Evolutionary conservation across 2,329 filamentous ascomycete genomes (phyloP), one percentile per base, ranked within the genome.

Genomic region (Talaromyces sp.): DNA sequence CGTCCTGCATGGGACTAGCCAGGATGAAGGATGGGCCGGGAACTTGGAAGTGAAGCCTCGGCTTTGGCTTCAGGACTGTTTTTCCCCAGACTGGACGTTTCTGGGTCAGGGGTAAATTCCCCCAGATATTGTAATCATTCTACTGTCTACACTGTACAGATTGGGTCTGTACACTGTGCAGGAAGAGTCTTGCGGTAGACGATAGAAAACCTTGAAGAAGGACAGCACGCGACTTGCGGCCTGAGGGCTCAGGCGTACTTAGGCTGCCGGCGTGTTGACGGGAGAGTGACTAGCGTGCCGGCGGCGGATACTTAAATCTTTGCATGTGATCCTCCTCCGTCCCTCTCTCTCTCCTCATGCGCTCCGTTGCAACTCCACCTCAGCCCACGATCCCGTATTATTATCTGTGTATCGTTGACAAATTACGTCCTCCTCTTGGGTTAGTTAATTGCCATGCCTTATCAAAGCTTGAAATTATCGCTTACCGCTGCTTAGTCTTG

Each of bases 241-340:
- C 11, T 28, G 17, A 48, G n/a, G 25, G 25, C 25, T 28, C 3
- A 28, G 25, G 25, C 25, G 7, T n/a, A n/a, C n/a, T n/a, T n/a
- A n/a, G n/a, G n/a, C n/a, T n/a, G n/a, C n/a, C n/a, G n/a, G n/a
- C n/a, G n/a, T n/a, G n/a, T n/a, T n/a, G n/a, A n/a, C n/a, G n/a
- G n/a, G n/a, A n/a, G n/a, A n/a, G n/a, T n/a, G n/a, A n/a, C n/a
- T n/a, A n/a, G n/a, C n/a, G 25, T 7, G 25, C 7, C 25, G 25
- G 15, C 22, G 41, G 41, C 28, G 25, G 22, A 13, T 48, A 33
- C 25, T 19, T 28, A 55, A 45, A 52, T 43, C 46, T 59, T 59
- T 59, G 57, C 57, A 59, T 59, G 57, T 59, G 57, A 59, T 59
- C 31, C 43, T 59, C 31, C 43, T 56, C 43, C 41, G 9, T 41